These are phyloP conservation scores for Backusella mclennaniae DNA, from an alignment of 192 early-diverging fungal genomes.

Conservation along the genomic window DNA sequence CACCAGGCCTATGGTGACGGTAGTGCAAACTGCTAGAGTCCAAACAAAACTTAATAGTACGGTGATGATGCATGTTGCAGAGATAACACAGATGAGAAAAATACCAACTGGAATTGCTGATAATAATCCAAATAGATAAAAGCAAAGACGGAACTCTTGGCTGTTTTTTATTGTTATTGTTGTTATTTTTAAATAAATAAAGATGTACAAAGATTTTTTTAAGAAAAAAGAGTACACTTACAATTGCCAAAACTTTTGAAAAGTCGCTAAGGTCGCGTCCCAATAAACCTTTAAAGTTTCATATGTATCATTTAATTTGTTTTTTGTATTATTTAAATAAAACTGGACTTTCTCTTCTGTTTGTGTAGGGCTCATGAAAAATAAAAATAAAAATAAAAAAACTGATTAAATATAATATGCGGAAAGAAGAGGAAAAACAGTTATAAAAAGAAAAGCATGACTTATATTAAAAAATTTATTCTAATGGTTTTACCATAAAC, in stretches of 20 bases:
- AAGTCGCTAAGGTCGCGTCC: not conserved
- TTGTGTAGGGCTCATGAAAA: not conserved
- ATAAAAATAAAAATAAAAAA: not conserved
- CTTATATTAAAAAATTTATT: not conserved
- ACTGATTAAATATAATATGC: not conserved
- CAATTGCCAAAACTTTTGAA: constrained; percentile 2
- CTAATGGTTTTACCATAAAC: not conserved
- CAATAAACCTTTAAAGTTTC: constrained; percentile 3
- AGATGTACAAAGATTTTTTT: not conserved
- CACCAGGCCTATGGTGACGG: not conserved
- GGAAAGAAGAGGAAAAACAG: not conserved
- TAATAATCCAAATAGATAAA: not conserved
- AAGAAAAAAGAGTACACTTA: not conserved
- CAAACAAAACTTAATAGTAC: constrained; percentile 6
- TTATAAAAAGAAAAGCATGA: not conserved
- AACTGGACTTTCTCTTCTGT: not conserved
- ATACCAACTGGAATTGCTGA: not conserved
- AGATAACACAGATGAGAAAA: not conserved
- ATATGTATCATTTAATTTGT: not conserved
- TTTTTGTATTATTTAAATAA: constrained; percentile 3
- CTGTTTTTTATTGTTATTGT: not conserved
- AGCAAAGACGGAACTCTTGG: not conserved
- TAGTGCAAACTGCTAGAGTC: not conserved
- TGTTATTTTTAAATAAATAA: not conserved
- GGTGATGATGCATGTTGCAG: not conserved